Conservation (phyloP, 768 basidiomycete species). For the Pseudohyphozyma bogoriensis region DNA sequence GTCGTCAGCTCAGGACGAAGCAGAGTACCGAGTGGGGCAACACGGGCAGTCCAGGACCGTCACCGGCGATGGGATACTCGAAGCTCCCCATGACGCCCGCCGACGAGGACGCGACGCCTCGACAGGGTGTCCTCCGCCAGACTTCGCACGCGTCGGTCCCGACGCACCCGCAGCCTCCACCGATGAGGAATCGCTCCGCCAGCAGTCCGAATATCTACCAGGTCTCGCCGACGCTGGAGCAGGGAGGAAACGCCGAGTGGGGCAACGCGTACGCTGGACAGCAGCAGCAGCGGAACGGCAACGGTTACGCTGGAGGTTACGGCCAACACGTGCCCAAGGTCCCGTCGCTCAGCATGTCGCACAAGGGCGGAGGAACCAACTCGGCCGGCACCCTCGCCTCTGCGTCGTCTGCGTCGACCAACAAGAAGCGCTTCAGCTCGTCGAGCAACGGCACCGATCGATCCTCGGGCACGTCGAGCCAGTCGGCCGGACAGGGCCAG, state of each 20-base stretch:
- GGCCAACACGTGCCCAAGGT: neutral
- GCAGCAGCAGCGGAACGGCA: slow-evolving; percentile 1
- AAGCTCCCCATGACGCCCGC: slow-evolving; percentile 27
- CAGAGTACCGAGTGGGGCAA: slow-evolving; percentile 29
- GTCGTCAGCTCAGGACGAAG: slow-evolving; percentile 22
- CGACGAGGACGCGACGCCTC: slow-evolving; percentile 27
- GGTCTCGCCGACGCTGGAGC: slow-evolving; percentile 13
- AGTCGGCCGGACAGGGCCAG: slow-evolving; percentile 23
- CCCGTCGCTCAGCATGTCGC: neutral
- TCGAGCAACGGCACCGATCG: slow-evolving; percentile 30
- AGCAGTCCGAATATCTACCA: slow-evolving; percentile 42
- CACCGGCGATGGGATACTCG: slow-evolving; percentile 14
- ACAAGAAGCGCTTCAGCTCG: slow-evolving; percentile 25
- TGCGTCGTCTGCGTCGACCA: slow-evolving; percentile 17
- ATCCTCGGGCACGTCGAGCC: slow-evolving; percentile 27
- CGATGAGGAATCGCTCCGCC: slow-evolving; percentile 39
- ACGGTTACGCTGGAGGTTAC: neutral
- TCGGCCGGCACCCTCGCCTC: slow-evolving; percentile 29
- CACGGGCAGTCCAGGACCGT: slow-evolving; percentile 22
- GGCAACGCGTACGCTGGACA: slow-evolving; percentile 9
- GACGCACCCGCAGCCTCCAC: slow-evolving; percentile 18
- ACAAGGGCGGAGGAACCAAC: slow-evolving; percentile 14
- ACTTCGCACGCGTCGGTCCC: slow-evolving; percentile 21
- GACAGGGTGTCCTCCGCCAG: slow-evolving; percentile 28
- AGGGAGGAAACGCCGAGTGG: slow-evolving; percentile 3